Base-by-base conservation (phyloP, 2,329 filamentous ascomycete species). In the Xylogone sp. region DNA sequence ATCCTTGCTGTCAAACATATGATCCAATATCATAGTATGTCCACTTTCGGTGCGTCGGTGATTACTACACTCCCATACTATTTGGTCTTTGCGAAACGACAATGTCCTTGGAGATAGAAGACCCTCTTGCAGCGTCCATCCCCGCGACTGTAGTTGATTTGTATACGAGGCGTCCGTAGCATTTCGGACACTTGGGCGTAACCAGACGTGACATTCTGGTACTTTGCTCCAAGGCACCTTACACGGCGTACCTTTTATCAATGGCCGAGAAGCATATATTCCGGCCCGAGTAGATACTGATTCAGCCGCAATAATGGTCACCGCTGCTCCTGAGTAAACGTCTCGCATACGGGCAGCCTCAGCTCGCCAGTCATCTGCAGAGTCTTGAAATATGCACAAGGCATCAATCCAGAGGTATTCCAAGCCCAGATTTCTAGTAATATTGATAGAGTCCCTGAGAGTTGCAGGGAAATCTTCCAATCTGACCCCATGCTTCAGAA, bases 321-420 rank as follows among this genome's bases (percentile, higher is more conserved):
- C 45, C 20, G 55, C 21, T 18, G 56, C 54, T 45, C 54, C 52
- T 18, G 53, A 53, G 43, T 59, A 59, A 12, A 59, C 50, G 5
- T 54, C 55, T 16, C 51, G 24, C 57, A 59, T 59, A 21, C 55
- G 50, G 3, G 55, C 45, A 6, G 55, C 52, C 48, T 59, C 56
- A 22, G 29, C 43, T 21, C 46, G 52, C 57, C 57, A 59, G 43
- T 59, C 57, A 24, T 53, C 51, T 2, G 27, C 24, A 3, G 52
- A 55, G 19, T 59, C 57, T 47, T 59, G 57, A 12, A 52, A 45
- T 21, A 59, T 59, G 34, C 57, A 59, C 22, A 59, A 46, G n/a
- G 56, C 56, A 34, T 59, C 56, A 1, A 59, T 57, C 56, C 56
- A 59, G 4, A 59, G 44, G 34, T 59, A 59, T 22, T 54, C 45